Evolutionary conservation across 345 rosid genomes (phyloP), one percentile per base, ranked within the genome.

Genomic region (Syzygium aromaticum): DNA sequence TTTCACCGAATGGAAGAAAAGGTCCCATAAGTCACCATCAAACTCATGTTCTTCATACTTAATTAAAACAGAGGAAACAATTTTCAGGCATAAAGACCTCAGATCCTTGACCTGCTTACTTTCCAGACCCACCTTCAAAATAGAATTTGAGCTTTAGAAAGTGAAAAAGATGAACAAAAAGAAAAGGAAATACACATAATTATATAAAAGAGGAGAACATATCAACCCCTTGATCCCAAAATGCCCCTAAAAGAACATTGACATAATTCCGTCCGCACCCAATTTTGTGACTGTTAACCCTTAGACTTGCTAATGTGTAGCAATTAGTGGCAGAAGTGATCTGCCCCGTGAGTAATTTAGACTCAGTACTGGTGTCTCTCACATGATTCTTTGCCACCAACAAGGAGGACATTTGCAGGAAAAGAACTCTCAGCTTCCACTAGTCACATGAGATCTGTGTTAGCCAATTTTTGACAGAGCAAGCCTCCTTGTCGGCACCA

Each of bases 21-120:
- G 91, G 90, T 95, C 94, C 99, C 99, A 98, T 89, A 95, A 95
- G 84, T 94, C 96, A 52, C 88, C 40, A 77, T 94, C 98, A 91
- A 94, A 93, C 88, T 95, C 94, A 93, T 92, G 95, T 87, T 94
- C 95, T 89, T 94, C 98, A 73, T 95, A 95, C 92, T 96, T 94
- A 82, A 94, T 93, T 80, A 96, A 94, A 91, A 94, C 95, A 90
- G 88, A 64, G 77, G 96, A 92, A 87, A 98, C 84, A 88, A 96
- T 92, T 91, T 92, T 95, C 91, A 98, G 91, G 91, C 98, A 94
- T 56, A 95, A 89, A 84, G 99, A 95, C 90, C 99, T 93, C 90
- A 96, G 67, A 88, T 94, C 98, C 93, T 95, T 96, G 84, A 92
- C 89, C 89, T 95, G 96, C 92, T 92, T 94, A 84, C 92, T 51